Base-by-base conservation (phyloP, 1,284 basidiomycete species). In the Volvariella surrecta region DNA sequence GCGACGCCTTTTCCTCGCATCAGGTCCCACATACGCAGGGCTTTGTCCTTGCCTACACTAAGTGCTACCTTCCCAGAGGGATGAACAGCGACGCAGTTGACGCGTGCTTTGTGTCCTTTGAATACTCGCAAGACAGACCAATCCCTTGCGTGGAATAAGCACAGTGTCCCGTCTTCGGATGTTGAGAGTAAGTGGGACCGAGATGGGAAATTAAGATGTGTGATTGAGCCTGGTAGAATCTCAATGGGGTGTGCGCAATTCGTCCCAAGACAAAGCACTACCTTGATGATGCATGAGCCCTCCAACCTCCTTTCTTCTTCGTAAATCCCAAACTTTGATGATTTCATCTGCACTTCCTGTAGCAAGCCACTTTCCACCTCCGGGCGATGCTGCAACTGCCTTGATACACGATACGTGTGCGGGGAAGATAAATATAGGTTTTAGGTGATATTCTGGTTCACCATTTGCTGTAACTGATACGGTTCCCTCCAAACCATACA, bases 11-110 rank as follows among this genome's bases (percentile, higher is more conserved):
- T 86, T 1, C 93, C 95, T 38, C 93, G 73, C 89, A 97, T 96
- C 37, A 99, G 68, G 68, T 99, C 95, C 95, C 95, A 99, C 92
- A 98, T 95, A 40, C 93, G 77, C 47, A 98, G 60, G 6, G 89
- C 91, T 48, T 79, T 72, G 58, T 99, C 95, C 54, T 85, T 85
- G 9, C 95, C 95, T 0, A 97, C 92, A 50, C 82, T 89, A 21
- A 99, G 63, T 0, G 87, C 94, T 13, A 97, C 76, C 54, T 96
- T 88, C 2, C 92, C 90, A 0, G 89, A 88, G 0, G 93, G 93
- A 58, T 99, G 95, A 0, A 96, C 82, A 9, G 89, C 86, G 31
- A 96, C 79, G 40, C 76, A 78, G 62, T 97, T 97, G 50, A 99
- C 82, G 19, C 86, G 78, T 1, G 89, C 94, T 48, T 91, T 92